phyloP scores from a whole-genome alignment of 1,284 basidiomycete species.

The Trichosporon faecale region DNA sequence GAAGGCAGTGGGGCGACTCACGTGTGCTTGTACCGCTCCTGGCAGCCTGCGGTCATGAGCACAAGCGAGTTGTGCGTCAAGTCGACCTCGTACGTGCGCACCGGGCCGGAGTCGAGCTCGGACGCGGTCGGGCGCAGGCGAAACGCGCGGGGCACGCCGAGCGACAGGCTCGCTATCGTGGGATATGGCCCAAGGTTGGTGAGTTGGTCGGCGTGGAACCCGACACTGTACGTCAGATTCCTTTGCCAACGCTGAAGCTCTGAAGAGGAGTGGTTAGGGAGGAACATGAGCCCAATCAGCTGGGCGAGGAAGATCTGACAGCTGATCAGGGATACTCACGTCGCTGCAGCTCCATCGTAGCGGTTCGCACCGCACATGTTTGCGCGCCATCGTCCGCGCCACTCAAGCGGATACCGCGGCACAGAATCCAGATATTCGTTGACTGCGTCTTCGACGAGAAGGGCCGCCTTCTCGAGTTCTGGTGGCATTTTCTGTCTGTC shows the following conservation, averaged over 20 bases:
- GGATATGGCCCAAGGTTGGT: constrained; percentile 81
- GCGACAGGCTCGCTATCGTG: constrained; percentile 86
- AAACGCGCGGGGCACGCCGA: constrained; percentile 75
- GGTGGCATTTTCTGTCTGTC: constrained; percentile 8
- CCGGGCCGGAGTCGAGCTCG: constrained; percentile 49
- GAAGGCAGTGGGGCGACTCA: too few relatives aligned
- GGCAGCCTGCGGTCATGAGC: constrained; percentile 90
- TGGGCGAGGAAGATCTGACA: too few relatives aligned
- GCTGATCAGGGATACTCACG: constrained; percentile 27
- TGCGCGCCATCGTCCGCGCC: constrained; percentile 72
- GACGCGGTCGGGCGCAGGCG: constrained; percentile 59
- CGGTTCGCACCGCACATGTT: constrained; percentile 90
- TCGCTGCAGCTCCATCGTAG: constrained; percentile 74
- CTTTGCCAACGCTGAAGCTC: too few relatives aligned
- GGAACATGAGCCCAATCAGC: too few relatives aligned
- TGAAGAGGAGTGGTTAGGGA: too few relatives aligned
- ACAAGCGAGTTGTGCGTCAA: constrained; percentile 79
- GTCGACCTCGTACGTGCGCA: constrained; percentile 77
- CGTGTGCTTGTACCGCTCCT: constrained; percentile 76
- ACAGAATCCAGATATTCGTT: constrained; percentile 68
- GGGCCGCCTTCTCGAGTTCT: constrained; percentile 71
- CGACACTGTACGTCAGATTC: constrained; percentile 58
- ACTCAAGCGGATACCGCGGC: constrained; percentile 68
- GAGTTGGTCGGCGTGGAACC: constrained; percentile 70
- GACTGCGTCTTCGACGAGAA: constrained; percentile 70